Conservation (phyloP, 179 eudicot species). For the Gypsophila paniculata region DNA sequence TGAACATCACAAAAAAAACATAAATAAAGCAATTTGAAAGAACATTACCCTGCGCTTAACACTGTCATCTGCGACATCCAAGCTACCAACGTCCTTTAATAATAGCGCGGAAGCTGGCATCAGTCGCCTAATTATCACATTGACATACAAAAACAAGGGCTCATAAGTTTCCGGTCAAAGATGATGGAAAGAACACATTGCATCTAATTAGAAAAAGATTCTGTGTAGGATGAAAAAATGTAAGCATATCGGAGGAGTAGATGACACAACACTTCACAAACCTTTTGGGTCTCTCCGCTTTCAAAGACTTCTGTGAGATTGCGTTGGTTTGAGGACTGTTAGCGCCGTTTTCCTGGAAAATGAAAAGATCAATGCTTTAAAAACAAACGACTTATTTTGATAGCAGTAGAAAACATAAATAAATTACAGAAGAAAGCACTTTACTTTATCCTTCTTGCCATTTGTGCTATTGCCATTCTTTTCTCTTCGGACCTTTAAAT, state of each 20-base stretch:
- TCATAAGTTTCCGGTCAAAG: not conserved
- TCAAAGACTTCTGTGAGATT: constrained; percentile 25
- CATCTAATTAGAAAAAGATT: not conserved
- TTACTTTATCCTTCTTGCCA: constrained; percentile 41
- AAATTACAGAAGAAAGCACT: constrained; percentile 6
- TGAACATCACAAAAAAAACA: not conserved
- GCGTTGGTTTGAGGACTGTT: constrained; percentile 18
- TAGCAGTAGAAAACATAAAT: not conserved
- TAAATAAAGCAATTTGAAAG: not conserved
- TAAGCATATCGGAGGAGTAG: not conserved
- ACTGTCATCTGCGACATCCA: constrained; percentile 47
- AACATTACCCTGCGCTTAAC: constrained; percentile 49
- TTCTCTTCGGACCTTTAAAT: constrained; percentile 16
- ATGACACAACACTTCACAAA: constrained; percentile 24
- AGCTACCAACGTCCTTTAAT: constrained; percentile 44
- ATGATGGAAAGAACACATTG: not conserved
- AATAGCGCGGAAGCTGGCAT: constrained; percentile 78
- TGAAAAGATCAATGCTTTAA: constrained; percentile 9
- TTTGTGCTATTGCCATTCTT: constrained; percentile 21
- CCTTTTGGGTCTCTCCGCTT: constrained; percentile 47
- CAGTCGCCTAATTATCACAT: constrained; percentile 61
- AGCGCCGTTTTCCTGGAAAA: constrained; percentile 28
- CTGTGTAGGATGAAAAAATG: not conserved
- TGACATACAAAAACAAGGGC: not conserved
- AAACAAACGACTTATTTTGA: constrained; percentile 2